Evolutionary conservation across 2,329 filamentous ascomycete species (phyloP).

Genomic region (Penicillium sp.): DNA sequence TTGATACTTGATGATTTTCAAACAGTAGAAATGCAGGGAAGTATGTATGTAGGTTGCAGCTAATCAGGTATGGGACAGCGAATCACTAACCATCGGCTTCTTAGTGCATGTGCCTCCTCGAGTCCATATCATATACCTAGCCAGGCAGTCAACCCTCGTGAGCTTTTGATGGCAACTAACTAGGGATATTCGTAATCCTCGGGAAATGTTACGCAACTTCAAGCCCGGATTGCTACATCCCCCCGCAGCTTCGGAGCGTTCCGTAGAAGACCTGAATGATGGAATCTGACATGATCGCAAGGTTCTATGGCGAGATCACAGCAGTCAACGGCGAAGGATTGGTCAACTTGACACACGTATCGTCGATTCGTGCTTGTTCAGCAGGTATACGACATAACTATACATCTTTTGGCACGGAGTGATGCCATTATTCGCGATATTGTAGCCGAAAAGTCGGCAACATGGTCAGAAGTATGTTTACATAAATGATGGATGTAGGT

Average conservation of each 20-base stretch:
- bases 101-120: no score
- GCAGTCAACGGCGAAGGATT: background rate
- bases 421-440: background rate
- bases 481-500: background rate
- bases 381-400: background rate
- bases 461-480: background rate
- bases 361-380: background rate
- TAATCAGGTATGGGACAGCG: no score
- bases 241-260: background rate
- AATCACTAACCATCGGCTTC: no score
- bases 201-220: slow-evolving; percentile 11
- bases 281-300: slow-evolving; percentile 15
- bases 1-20: no score
- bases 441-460: background rate
- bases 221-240: slow-evolving; percentile 2
- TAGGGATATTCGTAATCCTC: background rate
- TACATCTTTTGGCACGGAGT: background rate
- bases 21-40: no score
- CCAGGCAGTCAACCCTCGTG: no score
- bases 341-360: background rate
- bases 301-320: slow-evolving; percentile 1
- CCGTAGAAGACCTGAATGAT: background rate
- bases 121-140: no score
- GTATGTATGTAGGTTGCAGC: no score
- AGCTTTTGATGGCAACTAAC: background rate